Evolutionary conservation across 1,139 yeast species (phyloP).

Genomic region (Suhomyces kunorum): DNA sequence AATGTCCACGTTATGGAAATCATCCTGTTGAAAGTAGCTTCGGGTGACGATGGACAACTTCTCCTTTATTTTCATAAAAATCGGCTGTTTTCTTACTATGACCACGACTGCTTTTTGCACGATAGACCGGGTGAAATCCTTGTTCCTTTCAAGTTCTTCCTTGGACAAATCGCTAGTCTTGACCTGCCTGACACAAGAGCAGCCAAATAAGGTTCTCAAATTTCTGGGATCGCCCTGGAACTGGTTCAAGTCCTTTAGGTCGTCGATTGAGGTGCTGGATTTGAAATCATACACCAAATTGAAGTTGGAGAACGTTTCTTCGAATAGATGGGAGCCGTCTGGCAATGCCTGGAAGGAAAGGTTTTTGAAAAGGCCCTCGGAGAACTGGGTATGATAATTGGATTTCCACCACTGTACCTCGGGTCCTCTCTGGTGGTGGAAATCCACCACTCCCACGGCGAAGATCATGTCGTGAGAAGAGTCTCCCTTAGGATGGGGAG

Average conservation of each 20-base stretch:
- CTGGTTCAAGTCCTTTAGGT: conserved; percentile 44
- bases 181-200: conserved; percentile 89
- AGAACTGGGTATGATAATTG: conserved; percentile 45
- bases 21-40: conserved; percentile 79
- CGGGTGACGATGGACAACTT: conserved; percentile 87
- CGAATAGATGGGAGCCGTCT: conserved; percentile 90
- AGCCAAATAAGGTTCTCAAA: conserved; percentile 81
- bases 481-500: conserved; percentile 2
- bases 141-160: conserved; percentile 50
- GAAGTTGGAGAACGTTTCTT: conserved; percentile 91
- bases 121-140: conserved; percentile 80
- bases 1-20: conserved; percentile 68
- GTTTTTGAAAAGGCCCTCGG: conserved; percentile 70
- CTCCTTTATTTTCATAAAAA: conserved; percentile 84
- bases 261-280: conserved; percentile 47
- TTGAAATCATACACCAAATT: conserved; percentile 76
- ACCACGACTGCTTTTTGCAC: conserved; percentile 92
- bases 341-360: conserved; percentile 94
- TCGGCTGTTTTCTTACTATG: conserved; percentile 76
- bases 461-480: conserved; percentile 51
- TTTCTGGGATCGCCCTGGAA: conserved; percentile 48
- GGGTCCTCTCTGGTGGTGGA: conserved; percentile 93
- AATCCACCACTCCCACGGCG: conserved; percentile 88
- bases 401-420: conserved; percentile 93
- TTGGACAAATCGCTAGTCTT: conserved; percentile 57